Percentiles rank a stretch among this genome's conserved stretches.
Conservation (phyloP, 768 basidiomycete genomes). For the Neoboletus subvelutipes region DNA sequence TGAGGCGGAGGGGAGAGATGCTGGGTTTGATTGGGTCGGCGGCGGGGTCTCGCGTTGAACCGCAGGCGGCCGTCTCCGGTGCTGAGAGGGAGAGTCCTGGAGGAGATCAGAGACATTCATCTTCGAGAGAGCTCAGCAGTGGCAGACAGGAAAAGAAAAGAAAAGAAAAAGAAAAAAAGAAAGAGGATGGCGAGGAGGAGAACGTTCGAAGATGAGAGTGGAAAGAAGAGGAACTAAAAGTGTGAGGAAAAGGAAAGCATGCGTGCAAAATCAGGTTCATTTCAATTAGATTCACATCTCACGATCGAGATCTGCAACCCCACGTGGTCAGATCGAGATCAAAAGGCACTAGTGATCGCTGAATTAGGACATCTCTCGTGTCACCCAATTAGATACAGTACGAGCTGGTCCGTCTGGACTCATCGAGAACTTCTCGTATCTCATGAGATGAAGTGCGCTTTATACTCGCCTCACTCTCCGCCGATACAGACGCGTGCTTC, state of each 20-base stretch:
- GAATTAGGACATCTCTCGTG: not conserved
- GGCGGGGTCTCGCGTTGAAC: constrained; percentile 25
- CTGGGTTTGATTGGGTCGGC: constrained; percentile 27
- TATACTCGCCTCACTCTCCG: not conserved
- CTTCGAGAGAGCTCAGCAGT: not conserved
- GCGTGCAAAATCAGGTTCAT: constrained; percentile 33
- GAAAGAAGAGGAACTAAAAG: constrained; percentile 27
- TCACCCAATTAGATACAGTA: not conserved
- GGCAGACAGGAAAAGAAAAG: not conserved
- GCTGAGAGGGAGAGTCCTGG: constrained; percentile 68
- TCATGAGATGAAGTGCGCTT: not conserved
- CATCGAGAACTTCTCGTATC: not conserved
- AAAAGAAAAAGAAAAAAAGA: not conserved
- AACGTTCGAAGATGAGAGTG: constrained; percentile 24
- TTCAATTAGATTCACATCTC: constrained; percentile 36
- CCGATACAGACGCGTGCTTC: not conserved
- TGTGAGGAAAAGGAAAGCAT: constrained; percentile 30
- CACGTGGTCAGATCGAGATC: constrained; percentile 35
- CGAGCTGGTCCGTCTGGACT: too few relatives aligned
- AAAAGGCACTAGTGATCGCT: constrained; percentile 14
- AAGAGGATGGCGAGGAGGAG: constrained; percentile 8
- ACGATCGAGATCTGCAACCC: constrained; percentile 30
- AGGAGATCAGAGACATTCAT: constrained; percentile 74
- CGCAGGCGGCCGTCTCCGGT: constrained; percentile 34
- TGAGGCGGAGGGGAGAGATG: constrained; percentile 28